These are phyloP conservation scores for Cicer arietinum DNA, from an alignment of 306 rosid species.

Conservation along the genomic window DNA sequence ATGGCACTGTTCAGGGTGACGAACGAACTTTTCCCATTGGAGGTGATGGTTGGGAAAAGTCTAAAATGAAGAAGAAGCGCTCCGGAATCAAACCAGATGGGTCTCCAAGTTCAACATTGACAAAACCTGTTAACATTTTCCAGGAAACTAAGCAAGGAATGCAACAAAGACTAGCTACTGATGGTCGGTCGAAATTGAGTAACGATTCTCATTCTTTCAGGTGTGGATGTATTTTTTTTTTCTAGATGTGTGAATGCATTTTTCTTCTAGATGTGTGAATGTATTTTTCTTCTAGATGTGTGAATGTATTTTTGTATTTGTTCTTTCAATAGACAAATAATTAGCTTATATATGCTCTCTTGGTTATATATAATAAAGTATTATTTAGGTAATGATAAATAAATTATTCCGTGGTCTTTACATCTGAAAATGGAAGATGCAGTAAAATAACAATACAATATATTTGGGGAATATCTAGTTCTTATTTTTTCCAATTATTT, in stretches of 20 bases:
- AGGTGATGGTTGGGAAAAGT: constrained; percentile 91
- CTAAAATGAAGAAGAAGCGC: constrained; percentile 88
- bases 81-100: constrained; percentile 85
- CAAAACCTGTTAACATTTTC: constrained; percentile 66
- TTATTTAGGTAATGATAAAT: constrained; percentile 17
- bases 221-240: constrained; percentile 50
- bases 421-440: constrained; percentile 26
- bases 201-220: constrained; percentile 83
- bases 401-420: constrained; percentile 22
- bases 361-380: constrained; percentile 19
- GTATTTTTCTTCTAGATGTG: too few relatives aligned
- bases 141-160: constrained; percentile 79
- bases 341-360: constrained; percentile 26
- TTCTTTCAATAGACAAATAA: constrained; percentile 21
- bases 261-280: too few relatives aligned
- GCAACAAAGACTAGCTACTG: constrained; percentile 70
- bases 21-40: constrained; percentile 74
- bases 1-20: constrained; percentile 72
- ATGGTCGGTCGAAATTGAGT: constrained; percentile 71
- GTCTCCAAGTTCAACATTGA: constrained; percentile 59
- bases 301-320: constrained; percentile 5
- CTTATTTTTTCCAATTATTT: constrained; percentile 10
- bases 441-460: not conserved
- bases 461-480: constrained; percentile 23
- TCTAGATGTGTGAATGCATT: too few relatives aligned